Percentiles rank a stretch among this genome's conserved stretches.
phyloP scores from a whole-genome alignment of 306 rosid species.

The Begonia masoniana region DNA sequence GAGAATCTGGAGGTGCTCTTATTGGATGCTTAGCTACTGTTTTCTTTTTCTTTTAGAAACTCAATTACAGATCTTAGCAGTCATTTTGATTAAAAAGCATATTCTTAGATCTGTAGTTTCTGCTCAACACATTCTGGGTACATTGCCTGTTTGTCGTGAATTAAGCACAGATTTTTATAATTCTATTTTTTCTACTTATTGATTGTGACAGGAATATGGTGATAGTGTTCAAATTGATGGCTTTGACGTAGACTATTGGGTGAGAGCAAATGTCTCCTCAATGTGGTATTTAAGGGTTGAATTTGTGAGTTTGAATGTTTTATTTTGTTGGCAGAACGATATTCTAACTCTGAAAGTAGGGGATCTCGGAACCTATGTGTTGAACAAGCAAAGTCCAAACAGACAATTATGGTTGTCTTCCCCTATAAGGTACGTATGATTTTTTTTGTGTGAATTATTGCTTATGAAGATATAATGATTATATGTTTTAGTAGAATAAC shows the following conservation, averaged over 20 bases:
- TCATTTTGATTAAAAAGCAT: too few species aligned
- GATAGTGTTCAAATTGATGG: constrained; percentile 64
- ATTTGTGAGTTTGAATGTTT: too few species aligned
- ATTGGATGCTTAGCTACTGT: background rate
- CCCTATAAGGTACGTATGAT: constrained; percentile 45
- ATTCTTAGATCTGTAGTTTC: too few species aligned
- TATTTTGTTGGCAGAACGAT: constrained; percentile 48
- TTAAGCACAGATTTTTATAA: background rate
- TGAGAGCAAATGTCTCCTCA: constrained; percentile 20
- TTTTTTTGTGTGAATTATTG: too few species aligned
- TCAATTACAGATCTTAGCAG: too few species aligned
- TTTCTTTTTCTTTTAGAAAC: background rate
- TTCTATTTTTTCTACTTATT: background rate
- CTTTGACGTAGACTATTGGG: constrained; percentile 90
- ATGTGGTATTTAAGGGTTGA: too few species aligned
- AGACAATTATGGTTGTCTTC: constrained; percentile 88
- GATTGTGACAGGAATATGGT: constrained; percentile 60
- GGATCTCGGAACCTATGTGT: constrained; percentile 55
- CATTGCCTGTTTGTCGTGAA: too few species aligned
- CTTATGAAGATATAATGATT: too few species aligned
- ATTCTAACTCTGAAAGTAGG: constrained; percentile 73
- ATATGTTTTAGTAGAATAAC: too few species aligned
- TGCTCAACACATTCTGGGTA: too few species aligned
- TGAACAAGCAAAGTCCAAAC: constrained; percentile 85
- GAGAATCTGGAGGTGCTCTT: constrained; percentile 61